Conservation (phyloP, 2,329 filamentous ascomycete species). For the Colletotrichum lentis region DNA sequence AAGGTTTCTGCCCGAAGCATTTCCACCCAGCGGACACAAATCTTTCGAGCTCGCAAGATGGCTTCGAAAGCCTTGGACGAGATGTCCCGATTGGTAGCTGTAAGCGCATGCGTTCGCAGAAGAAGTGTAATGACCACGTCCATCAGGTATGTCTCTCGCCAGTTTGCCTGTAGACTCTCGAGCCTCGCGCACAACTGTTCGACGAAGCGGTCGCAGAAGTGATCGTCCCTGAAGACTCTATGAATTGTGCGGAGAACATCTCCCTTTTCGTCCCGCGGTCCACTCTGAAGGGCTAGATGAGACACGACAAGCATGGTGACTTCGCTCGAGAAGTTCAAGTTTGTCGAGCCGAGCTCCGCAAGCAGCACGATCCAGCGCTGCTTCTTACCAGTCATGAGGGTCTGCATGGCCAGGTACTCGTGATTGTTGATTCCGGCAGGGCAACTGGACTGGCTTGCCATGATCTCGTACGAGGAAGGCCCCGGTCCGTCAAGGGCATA, state of each 20-base stretch:
- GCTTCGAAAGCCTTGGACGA: slow-evolving; percentile 43
- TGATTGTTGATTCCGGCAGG: slow-evolving; percentile 56
- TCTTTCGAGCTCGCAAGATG: slow-evolving; percentile 52
- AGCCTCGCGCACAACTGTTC: slow-evolving; percentile 57
- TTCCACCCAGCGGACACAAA: slow-evolving; percentile 60
- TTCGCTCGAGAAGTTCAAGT: slow-evolving; percentile 68
- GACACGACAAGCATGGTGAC: slow-evolving; percentile 58
- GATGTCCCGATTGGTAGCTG: slow-evolving; percentile 15
- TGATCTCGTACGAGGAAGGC: slow-evolving; percentile 63
- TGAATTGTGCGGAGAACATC: slow-evolving; percentile 58
- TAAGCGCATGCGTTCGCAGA: slow-evolving; percentile 50
- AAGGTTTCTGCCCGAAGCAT: slow-evolving; percentile 56
- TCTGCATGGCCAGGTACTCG: slow-evolving; percentile 63
- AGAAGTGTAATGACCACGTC: slow-evolving; percentile 62
- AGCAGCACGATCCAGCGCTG: slow-evolving; percentile 61
- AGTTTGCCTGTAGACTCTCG: slow-evolving; percentile 59
- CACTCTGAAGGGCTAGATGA: slow-evolving; percentile 63
- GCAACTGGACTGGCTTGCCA: slow-evolving; percentile 60
- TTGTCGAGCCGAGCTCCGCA: slow-evolving; percentile 58
- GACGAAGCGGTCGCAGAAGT: slow-evolving; percentile 59
- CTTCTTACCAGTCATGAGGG: slow-evolving; percentile 54
- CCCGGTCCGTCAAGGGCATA: slow-evolving; percentile 47
- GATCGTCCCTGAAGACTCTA: slow-evolving; percentile 55
- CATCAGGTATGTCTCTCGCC: slow-evolving; percentile 68
- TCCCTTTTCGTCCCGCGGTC: slow-evolving; percentile 50